These are phyloP conservation scores for Myxozyma kluyveri DNA, from an alignment of 805 yeast species.

Conservation along the genomic window DNA sequence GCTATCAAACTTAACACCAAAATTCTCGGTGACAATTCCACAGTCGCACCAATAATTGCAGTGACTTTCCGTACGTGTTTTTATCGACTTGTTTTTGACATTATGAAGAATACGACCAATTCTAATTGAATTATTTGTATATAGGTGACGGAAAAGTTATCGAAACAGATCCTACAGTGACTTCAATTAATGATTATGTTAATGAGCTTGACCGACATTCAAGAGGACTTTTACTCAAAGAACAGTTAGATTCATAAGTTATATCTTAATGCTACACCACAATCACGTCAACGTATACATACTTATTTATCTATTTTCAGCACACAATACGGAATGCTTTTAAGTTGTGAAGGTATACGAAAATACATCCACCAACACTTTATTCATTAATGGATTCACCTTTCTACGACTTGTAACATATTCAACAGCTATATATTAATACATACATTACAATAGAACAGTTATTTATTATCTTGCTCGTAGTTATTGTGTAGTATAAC, in stretches of 20 bases:
- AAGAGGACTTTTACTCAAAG: slow-evolving; percentile 70
- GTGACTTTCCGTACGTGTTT: slow-evolving; percentile 58
- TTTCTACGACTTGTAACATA: too few relatives aligned
- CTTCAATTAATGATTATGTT: slow-evolving; percentile 59
- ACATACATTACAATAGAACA: too few relatives aligned
- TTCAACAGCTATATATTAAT: too few relatives aligned
- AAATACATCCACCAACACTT: too few relatives aligned
- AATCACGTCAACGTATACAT: too few relatives aligned
- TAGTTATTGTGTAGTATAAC: too few relatives aligned
- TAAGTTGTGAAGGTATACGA: too few relatives aligned
- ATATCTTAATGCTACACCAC: too few relatives aligned
- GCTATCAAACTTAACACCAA: slow-evolving; percentile 62
- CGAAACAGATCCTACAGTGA: slow-evolving; percentile 60
- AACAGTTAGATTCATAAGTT: slow-evolving; percentile 35
- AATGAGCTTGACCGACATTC: slow-evolving; percentile 77
- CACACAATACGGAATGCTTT: too few relatives aligned
- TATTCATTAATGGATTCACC: too few relatives aligned
- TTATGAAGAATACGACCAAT: background rate
- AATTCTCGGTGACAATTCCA: slow-evolving; percentile 50
- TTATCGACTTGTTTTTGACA: background rate
- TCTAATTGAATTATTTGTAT: background rate
- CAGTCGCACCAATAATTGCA: slow-evolving; percentile 57
- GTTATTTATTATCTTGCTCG: too few relatives aligned
- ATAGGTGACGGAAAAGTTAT: slow-evolving; percentile 67
- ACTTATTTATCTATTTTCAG: too few relatives aligned